Evolutionary conservation across 352 stramenopile species (phyloP), one percentile per base, ranked within the genome.

Genomic region (Phytophthora multivora): DNA sequence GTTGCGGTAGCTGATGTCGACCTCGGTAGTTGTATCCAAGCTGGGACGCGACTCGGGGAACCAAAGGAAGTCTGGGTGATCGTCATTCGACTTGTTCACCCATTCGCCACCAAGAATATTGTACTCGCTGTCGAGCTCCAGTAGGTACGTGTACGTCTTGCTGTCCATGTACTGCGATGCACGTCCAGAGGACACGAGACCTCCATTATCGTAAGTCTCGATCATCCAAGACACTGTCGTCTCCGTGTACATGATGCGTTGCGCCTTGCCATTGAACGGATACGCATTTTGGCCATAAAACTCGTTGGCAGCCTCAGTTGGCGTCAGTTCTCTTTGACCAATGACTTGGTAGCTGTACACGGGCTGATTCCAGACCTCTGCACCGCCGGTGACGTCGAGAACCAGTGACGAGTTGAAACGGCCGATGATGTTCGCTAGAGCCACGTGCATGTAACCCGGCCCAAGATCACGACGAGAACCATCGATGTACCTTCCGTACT

Each of bases 321-420:
- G 50, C 3, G 57, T 54, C 50, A 80, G 51, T 13, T 60, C 53
- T 5, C 59, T 42, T 35, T 55, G 31, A 15, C 71, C 26, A 23
- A 49, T 21, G 15, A 80, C 52, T 28, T 70, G 38, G 59, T 79
- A 85, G 38, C 59, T 63, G 16, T 46, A 28, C n/a, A 80, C 66
- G 5, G 76, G 76, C 36, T 79, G 65, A 60, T 85, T 82, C 70
- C 73, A 83, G 18, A 83, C 69, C 23, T 69, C 52, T 8, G 23
- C 15, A 9, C 50, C 60, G 13, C 60, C 54, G 5, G 63, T 45
- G 3, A 66, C 50, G 49, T 80, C 75, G 10, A 77, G 47, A 11
- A 83, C 56, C 39, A 83, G 70, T 6, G 67, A 54, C 4, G 35
- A 18, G 12, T 40, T 40, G 12, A 40, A 40, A 4, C 15, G 12